These are phyloP conservation scores for Psilocybe azurescens DNA, from an alignment of 768 basidiomycete species.

Conservation along the genomic window DNA sequence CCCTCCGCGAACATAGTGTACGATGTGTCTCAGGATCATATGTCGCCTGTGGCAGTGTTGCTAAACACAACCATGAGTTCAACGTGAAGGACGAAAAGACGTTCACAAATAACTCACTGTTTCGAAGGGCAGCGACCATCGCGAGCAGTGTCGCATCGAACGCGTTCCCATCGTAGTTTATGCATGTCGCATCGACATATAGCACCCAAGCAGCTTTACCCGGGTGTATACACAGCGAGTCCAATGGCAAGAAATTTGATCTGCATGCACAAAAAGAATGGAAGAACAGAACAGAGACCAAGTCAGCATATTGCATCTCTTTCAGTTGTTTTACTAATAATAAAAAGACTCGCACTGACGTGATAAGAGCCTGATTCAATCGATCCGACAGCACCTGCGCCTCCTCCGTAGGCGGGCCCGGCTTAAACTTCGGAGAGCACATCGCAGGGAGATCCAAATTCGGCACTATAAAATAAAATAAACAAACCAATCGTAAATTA, in stretches of 20 bases:
- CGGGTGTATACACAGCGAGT: slow-evolving; percentile 78
- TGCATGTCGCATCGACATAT: slow-evolving; percentile 94
- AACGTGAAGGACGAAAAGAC: slow-evolving; percentile 1
- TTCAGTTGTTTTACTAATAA: too few species aligned
- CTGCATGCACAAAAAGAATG: slow-evolving; percentile 38
- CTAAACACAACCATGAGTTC: slow-evolving; percentile 38
- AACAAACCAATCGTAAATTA: background rate
- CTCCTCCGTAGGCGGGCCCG: slow-evolving; percentile 94
- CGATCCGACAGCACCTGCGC: slow-evolving; percentile 90
- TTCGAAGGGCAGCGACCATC: slow-evolving; percentile 84
- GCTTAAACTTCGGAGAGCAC: slow-evolving; percentile 92
- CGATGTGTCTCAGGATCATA: slow-evolving; percentile 71
- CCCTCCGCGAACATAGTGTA: slow-evolving; percentile 64
- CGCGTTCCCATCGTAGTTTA: slow-evolving; percentile 97
- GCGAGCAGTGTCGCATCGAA: slow-evolving; percentile 91
- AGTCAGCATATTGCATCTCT: too few species aligned
- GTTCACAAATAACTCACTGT: slow-evolving; percentile 59
- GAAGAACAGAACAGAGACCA: background rate
- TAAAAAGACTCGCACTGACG: slow-evolving; percentile 52
- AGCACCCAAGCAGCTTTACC: slow-evolving; percentile 89
- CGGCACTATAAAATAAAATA: slow-evolving; percentile 62
- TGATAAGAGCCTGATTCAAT: slow-evolving; percentile 75
- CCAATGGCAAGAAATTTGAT: slow-evolving; percentile 65
- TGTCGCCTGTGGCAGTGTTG: slow-evolving; percentile 70
- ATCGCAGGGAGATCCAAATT: slow-evolving; percentile 94